Conservation (phyloP, 2,329 filamentous ascomycete genomes). For the Calonectria fujianensis region DNA sequence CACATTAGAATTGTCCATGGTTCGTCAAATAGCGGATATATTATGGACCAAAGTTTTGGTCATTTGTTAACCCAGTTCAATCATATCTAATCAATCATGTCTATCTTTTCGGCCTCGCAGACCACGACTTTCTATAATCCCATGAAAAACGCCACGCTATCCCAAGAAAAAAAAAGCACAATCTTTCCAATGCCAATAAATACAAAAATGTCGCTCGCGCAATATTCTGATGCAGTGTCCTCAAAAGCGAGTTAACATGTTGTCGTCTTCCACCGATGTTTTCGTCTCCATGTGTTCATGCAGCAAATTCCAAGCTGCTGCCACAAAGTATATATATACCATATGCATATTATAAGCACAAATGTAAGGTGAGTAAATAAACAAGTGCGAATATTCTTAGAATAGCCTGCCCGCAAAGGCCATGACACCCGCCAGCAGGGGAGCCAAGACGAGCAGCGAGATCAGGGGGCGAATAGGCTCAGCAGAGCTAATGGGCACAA, state of each 20-base stretch:
- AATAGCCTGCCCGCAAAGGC: conserved; percentile 51
- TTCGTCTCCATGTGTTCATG: conserved; percentile 20
- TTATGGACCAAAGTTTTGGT: neutral
- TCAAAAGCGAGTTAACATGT: neutral
- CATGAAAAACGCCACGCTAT: conserved; percentile 34
- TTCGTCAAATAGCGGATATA: neutral
- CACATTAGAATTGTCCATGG: neutral
- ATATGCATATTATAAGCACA: conserved; percentile 6
- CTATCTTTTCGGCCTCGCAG: conserved; percentile 4
- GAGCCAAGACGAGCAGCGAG: conserved; percentile 51
- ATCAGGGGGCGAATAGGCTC: conserved; percentile 46
- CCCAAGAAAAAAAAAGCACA: neutral
- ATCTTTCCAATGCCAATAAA: neutral
- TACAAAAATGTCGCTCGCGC: conserved; percentile 31
- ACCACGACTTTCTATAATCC: conserved; percentile 12
- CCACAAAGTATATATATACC: conserved; percentile 40
- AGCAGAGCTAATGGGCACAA: conserved; percentile 77
- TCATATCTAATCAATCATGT: conserved; percentile 21
- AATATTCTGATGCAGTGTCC: conserved; percentile 14
- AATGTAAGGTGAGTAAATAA: neutral
- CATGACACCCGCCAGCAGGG: conserved; percentile 54
- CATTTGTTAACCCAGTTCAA: neutral
- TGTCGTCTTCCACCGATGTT: neutral
- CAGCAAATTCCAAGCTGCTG: conserved; percentile 19
- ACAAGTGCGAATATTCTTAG: conserved; percentile 35